Evolutionary conservation across 176 grass and related monocot genomes (phyloP).

Genomic region (Phoenix dactylifera): DNA sequence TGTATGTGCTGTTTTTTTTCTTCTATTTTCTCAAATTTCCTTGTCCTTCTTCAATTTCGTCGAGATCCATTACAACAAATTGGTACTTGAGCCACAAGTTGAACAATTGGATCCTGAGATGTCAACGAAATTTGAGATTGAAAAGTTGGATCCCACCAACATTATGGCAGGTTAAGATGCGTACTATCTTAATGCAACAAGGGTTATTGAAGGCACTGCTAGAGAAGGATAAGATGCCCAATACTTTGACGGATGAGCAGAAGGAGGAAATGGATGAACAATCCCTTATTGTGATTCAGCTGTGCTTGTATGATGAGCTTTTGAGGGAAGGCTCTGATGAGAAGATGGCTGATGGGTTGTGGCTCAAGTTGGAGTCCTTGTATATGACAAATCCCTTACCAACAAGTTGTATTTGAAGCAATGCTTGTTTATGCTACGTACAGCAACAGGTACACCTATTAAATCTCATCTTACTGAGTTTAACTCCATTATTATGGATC

Average conservation of each 20-base stretch:
- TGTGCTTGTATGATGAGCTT: neutral
- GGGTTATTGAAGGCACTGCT: too few species aligned
- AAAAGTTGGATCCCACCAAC: neutral
- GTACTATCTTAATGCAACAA: too few species aligned
- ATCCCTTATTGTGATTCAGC: neutral
- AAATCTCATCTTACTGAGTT: too few species aligned
- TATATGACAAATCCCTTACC: neutral
- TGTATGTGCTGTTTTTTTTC: too few species aligned
- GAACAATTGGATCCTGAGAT: neutral
- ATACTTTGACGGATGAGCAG: neutral
- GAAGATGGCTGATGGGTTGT: neutral
- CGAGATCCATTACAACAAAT: neutral
- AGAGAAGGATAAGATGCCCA: neutral
- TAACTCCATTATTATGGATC: neutral
- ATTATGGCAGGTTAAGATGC: neutral
- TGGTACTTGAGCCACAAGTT: neutral
- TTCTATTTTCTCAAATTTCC: too few species aligned
- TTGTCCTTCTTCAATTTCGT: too few species aligned
- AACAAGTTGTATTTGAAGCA: neutral
- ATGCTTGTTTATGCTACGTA: neutral
- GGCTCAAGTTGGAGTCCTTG: neutral
- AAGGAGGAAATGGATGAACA: neutral
- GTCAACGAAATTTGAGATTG: neutral
- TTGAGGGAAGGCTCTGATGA: neutral
- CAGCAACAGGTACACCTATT: too few species aligned